Evolutionary conservation across 2,329 filamentous ascomycete genomes (phyloP).

Genomic region (Aureobasidium mangrovei): DNA sequence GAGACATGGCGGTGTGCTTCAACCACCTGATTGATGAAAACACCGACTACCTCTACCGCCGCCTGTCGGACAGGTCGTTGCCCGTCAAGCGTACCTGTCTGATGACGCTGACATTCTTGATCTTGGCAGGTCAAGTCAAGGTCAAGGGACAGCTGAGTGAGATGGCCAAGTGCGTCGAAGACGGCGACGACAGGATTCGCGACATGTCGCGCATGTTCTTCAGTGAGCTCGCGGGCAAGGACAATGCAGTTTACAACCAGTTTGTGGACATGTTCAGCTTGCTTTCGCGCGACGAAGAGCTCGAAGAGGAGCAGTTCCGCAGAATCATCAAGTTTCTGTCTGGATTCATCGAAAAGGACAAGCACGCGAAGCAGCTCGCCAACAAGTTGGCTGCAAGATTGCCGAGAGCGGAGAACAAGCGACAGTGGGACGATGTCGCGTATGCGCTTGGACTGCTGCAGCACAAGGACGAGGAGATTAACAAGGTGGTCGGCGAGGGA

Average conservation of each 20-base stretch:
- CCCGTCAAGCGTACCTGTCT: constrained; percentile 95
- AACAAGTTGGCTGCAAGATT: constrained; percentile 86
- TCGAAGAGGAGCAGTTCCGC: constrained; percentile 79
- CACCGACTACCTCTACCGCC: constrained; percentile 92
- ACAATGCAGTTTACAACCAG: constrained; percentile 98
- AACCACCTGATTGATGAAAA: constrained; percentile 99
- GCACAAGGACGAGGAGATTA: constrained; percentile 88
- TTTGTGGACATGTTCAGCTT: constrained; percentile 99
- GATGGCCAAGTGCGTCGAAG: constrained; percentile 98
- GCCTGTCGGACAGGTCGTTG: constrained; percentile 77
- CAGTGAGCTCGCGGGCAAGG: constrained; percentile 91
- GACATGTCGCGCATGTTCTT: constrained; percentile 98
- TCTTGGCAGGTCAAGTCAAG: constrained; percentile 95
- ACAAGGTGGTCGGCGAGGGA: constrained; percentile 64
- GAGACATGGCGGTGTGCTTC: constrained; percentile 99
- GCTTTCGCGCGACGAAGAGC: constrained; percentile 67
- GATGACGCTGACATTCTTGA: constrained; percentile 97
- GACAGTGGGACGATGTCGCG: constrained; percentile 96
- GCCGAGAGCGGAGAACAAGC: constrained; percentile 76
- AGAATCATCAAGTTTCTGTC: constrained; percentile 87
- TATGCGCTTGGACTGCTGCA: constrained; percentile 82
- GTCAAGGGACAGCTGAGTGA: constrained; percentile 97
- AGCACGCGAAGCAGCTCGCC: constrained; percentile 89
- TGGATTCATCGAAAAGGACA: constrained; percentile 98
- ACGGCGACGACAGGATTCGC: constrained; percentile 87